phyloP scores from a whole-genome alignment of 805 yeast species.

The Kuraishia ogatae region DNA sequence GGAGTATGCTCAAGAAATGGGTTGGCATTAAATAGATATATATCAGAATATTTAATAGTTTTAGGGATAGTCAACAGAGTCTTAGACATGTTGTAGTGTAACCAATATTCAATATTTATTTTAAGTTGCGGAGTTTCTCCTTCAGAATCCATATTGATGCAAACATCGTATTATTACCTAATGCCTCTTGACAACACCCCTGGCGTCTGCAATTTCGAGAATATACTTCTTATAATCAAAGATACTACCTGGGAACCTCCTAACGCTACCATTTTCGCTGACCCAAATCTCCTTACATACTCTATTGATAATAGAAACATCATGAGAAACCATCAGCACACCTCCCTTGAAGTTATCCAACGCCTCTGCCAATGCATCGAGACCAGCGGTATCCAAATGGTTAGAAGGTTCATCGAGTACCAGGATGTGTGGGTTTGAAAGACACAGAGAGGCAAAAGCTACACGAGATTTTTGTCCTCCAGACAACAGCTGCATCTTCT shows the following conservation, averaged over 20 bases:
- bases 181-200: conserved; percentile 90
- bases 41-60: too few relatives aligned
- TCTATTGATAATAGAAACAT: conserved; percentile 78
- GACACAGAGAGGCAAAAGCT: conserved; percentile 92
- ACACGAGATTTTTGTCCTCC: conserved; percentile 99
- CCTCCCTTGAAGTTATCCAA: conserved; percentile 88
- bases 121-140: too few relatives aligned
- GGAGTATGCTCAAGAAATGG: conserved; percentile 38
- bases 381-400: conserved; percentile 96
- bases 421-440: conserved; percentile 83
- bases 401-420: conserved; percentile 97
- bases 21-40: conserved; percentile 15
- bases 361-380: conserved; percentile 92
- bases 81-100: too few relatives aligned
- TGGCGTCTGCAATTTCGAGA: conserved; percentile 61
- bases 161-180: conserved; percentile 16
- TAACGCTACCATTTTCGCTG: conserved; percentile 77
- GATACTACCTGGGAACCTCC: conserved; percentile 73
- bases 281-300: conserved; percentile 96
- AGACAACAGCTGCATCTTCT: conserved; percentile 79
- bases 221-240: conserved; percentile 87
- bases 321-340: conserved; percentile 95
- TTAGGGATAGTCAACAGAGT: too few relatives aligned
- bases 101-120: too few relatives aligned
- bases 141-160: too few relatives aligned